Evolutionary conservation across 164 flowering plant species (phyloP).

Genomic region (Nelumbo lutea): DNA sequence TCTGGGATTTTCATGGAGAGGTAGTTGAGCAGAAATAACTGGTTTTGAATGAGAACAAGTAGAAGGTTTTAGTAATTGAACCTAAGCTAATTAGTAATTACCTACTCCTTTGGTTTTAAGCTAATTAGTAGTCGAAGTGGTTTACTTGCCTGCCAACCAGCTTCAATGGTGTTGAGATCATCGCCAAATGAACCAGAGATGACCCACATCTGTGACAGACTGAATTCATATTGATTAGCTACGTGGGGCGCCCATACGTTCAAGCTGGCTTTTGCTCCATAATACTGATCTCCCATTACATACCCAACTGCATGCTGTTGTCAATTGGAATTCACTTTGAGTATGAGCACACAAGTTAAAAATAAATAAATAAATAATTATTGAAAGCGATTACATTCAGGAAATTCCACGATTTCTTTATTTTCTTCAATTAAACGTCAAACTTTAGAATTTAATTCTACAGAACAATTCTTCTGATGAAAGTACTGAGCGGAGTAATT

Average conservation of each 20-base stretch:
- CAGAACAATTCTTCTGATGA: background rate
- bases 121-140: background rate
- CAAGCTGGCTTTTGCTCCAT: constrained; percentile 91
- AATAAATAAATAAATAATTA: background rate
- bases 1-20: background rate
- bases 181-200: constrained; percentile 93
- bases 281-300: constrained; percentile 73
- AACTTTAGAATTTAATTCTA: too few relatives aligned
- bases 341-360: too few relatives aligned
- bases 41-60: background rate
- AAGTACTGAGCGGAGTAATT: too few relatives aligned
- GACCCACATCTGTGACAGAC: constrained; percentile 95
- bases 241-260: constrained; percentile 94
- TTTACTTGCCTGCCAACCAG: constrained; percentile 92
- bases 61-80: background rate
- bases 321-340: background rate
- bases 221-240: constrained; percentile 65
- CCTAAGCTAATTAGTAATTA: too few relatives aligned
- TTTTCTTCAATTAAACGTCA: too few relatives aligned
- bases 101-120: background rate
- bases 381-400: background rate
- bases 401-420: too few relatives aligned
- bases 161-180: constrained; percentile 98
- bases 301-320: constrained; percentile 94
- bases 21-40: background rate